These are phyloP conservation scores for Boletus semigastroideus DNA, from an alignment of 1,284 basidiomycete species.

Conservation along the genomic window DNA sequence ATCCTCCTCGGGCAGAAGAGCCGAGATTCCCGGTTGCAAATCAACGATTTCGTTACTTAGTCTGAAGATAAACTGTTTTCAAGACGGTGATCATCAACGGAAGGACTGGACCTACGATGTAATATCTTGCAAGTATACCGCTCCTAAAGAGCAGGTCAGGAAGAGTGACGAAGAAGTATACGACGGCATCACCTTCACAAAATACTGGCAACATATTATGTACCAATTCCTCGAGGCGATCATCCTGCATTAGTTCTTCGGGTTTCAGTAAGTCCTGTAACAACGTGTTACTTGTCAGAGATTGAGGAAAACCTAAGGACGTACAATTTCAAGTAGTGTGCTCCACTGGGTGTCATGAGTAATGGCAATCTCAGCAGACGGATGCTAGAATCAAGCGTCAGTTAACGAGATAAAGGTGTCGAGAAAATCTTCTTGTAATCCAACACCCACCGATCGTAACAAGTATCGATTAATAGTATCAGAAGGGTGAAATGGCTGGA, in stretches of 20 bases:
- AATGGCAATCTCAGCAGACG: neutral
- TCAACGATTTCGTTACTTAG: no score
- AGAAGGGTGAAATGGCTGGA: neutral
- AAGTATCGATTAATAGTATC: neutral
- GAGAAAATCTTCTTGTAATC: neutral
- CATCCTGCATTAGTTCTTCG: neutral
- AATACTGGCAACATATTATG: neutral
- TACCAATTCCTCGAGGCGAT: neutral
- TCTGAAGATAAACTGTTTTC: no score
- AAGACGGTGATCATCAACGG: neutral
- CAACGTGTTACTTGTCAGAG: neutral
- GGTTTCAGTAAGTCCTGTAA: neutral
- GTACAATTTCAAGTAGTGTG: neutral
- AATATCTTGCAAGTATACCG: neutral
- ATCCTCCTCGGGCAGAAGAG: no score
- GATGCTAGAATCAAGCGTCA: neutral
- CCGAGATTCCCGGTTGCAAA: no score
- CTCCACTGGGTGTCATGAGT: neutral
- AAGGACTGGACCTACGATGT: neutral
- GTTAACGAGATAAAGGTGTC: no score
- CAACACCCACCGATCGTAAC: neutral
- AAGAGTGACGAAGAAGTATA: neutral
- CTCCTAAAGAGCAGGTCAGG: neutral
- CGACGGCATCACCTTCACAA: neutral
- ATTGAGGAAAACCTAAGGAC: neutral